phyloP scores from a whole-genome alignment of 1,284 basidiomycete species.

The Austroboletus novae-zelandiae region DNA sequence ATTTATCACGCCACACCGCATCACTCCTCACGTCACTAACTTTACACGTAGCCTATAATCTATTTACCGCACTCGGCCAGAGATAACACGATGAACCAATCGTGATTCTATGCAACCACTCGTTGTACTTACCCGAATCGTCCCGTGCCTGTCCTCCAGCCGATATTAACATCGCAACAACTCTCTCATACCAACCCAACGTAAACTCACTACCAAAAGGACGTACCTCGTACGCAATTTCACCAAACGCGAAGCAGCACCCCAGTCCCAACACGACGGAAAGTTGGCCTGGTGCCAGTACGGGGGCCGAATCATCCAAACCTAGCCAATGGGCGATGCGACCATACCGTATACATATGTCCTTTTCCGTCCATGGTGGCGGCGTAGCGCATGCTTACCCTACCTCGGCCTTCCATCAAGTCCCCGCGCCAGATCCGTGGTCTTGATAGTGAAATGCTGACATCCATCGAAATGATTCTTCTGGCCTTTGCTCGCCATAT shows the following conservation, averaged over 20 bases:
- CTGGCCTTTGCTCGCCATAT: too few relatives aligned
- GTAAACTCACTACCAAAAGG: neutral
- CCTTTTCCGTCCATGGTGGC: neutral
- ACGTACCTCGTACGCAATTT: neutral
- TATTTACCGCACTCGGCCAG: neutral
- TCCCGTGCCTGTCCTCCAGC: neutral
- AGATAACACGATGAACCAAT: too few relatives aligned
- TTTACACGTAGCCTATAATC: neutral
- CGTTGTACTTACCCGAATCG: neutral
- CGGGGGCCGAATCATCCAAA: neutral
- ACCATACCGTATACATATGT: neutral
- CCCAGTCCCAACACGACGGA: neutral
- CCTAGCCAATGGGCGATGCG: neutral
- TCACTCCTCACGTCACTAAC: neutral
- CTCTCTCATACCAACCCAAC: neutral
- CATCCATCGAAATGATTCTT: neutral
- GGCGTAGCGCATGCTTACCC: neutral
- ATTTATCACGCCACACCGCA: too few relatives aligned
- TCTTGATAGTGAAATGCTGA: neutral
- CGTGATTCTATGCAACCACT: neutral
- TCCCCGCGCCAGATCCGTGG: neutral
- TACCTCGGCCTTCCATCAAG: neutral
- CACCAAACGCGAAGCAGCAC: neutral
- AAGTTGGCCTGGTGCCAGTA: neutral
- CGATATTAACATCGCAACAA: too few relatives aligned